These are phyloP conservation scores for Aristolochia contorta DNA, from an alignment of 164 flowering plant species.

Conservation along the genomic window DNA sequence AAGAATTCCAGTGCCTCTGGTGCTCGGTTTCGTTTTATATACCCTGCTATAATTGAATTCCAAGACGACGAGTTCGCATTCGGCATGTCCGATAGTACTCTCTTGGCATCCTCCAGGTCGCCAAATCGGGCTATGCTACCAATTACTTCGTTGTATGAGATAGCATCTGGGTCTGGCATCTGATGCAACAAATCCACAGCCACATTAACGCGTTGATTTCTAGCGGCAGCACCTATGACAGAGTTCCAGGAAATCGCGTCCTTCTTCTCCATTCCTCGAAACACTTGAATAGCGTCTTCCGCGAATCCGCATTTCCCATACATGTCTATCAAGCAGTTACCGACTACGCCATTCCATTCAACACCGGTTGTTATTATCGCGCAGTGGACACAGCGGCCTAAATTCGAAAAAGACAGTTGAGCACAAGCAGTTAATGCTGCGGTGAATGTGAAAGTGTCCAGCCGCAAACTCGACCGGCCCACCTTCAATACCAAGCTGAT, in stretches of 20 bases:
- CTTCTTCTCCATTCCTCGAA: constrained; percentile 24
- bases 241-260: constrained; percentile 66
- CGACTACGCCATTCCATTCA: constrained; percentile 24
- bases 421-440: constrained; percentile 47
- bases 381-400: constrained; percentile 45
- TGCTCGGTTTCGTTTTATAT: constrained; percentile 29
- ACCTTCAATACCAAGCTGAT: constrained; percentile 33
- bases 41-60: constrained; percentile 60
- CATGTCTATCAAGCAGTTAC: constrained; percentile 61
- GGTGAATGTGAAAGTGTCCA: constrained; percentile 41
- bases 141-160: constrained; percentile 55
- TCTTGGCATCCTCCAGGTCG: constrained; percentile 37
- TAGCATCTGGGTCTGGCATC: constrained; percentile 56
- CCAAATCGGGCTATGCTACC: constrained; percentile 49
- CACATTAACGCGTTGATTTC: constrained; percentile 30
- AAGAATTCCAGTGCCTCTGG: constrained; percentile 41
- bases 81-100: constrained; percentile 30
- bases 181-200: constrained; percentile 29
- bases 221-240: constrained; percentile 41
- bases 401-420: constrained; percentile 19
- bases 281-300: constrained; percentile 36
- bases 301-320: constrained; percentile 53
- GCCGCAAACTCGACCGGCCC: constrained; percentile 21
- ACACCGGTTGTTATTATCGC: constrained; percentile 36
- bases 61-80: constrained; percentile 63